Conservation (phyloP, 2,329 filamentous ascomycete genomes). For the Ophiocordyceps australis region DNA sequence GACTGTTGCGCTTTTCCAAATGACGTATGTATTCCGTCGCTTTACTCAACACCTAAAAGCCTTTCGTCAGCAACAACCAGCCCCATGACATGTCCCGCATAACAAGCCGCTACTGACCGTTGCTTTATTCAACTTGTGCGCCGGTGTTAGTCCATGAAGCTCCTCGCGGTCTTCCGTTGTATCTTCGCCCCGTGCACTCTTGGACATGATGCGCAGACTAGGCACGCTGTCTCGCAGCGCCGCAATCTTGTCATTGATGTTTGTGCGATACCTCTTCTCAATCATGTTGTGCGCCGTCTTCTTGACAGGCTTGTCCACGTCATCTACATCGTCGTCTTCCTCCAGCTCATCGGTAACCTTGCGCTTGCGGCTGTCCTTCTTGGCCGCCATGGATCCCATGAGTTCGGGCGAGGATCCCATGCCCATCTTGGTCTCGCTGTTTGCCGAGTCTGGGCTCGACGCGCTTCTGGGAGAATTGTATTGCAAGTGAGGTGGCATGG, state of each 20-base stretch:
- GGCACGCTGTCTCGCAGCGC: conserved; percentile 84
- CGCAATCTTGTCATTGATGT: conserved; percentile 93
- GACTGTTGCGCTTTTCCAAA: conserved; percentile 76
- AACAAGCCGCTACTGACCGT: too few relatives aligned
- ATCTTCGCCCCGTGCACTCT: conserved; percentile 50
- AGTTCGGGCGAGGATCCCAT: conserved; percentile 42
- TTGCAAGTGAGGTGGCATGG: conserved; percentile 44
- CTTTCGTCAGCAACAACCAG: not conserved
- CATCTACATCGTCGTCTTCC: conserved; percentile 34
- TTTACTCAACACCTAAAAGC: conserved; percentile 61
- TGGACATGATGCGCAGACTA: conserved; percentile 69
- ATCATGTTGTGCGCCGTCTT: conserved; percentile 98
- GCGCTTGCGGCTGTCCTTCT: conserved; percentile 40
- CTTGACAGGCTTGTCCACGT: conserved; percentile 44
- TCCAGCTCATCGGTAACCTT: conserved; percentile 44
- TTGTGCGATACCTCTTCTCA: conserved; percentile 90
- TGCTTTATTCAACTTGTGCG: conserved; percentile 95
- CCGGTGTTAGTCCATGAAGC: conserved; percentile 55
- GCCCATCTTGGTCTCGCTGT: conserved; percentile 25
- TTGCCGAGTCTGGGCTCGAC: conserved; percentile 37
- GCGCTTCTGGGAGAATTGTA: conserved; percentile 41
- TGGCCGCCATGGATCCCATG: conserved; percentile 19
- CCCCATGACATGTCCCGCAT: conserved; percentile 2
- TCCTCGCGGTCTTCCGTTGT: conserved; percentile 62
- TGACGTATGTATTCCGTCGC: conserved; percentile 93